These are phyloP conservation scores for Dictyophora rubrovolvata DNA, from an alignment of 768 basidiomycete genomes.

Conservation along the genomic window DNA sequence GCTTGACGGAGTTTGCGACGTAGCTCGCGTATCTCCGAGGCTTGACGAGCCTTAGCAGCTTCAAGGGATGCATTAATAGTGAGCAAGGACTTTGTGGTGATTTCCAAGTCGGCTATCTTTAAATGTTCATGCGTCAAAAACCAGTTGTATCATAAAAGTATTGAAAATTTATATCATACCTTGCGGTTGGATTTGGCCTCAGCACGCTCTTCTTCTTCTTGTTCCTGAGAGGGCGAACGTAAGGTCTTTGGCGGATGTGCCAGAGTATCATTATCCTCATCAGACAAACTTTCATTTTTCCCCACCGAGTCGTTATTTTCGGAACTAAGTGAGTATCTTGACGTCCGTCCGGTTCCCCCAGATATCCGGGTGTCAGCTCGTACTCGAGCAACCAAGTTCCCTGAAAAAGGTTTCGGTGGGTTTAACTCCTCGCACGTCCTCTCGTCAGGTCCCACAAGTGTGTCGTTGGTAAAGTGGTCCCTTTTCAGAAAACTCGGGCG, in stretches of 20 bases:
- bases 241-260: not conserved
- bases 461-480: not conserved
- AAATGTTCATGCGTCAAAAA: not conserved
- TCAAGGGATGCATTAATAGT: constrained; percentile 80
- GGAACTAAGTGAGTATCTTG: not conserved
- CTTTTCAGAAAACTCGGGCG: not conserved
- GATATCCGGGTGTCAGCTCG: constrained; percentile 33
- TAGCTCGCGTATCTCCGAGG: constrained; percentile 77
- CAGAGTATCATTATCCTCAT: constrained; percentile 7
- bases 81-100: constrained; percentile 77
- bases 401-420: not conserved
- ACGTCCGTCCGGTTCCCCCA: constrained; percentile 25
- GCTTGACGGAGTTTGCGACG: constrained; percentile 76
- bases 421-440: not conserved
- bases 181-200: constrained; percentile 83
- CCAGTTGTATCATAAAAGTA: not conserved
- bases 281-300: not conserved
- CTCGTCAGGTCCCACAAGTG: not conserved
- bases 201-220: constrained; percentile 35
- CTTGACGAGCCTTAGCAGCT: constrained; percentile 66
- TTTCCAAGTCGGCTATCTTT: constrained; percentile 88
- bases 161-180: constrained; percentile 32
- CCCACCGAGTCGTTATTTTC: constrained; percentile 5
- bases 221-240: constrained; percentile 1
- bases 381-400: constrained; percentile 15